A percentile compares a stretch with the other conserved stretches of the same genome.
These are phyloP conservation scores for Rhizopogon sp. DNA, from an alignment of 768 basidiomycete species.

Conservation along the genomic window DNA sequence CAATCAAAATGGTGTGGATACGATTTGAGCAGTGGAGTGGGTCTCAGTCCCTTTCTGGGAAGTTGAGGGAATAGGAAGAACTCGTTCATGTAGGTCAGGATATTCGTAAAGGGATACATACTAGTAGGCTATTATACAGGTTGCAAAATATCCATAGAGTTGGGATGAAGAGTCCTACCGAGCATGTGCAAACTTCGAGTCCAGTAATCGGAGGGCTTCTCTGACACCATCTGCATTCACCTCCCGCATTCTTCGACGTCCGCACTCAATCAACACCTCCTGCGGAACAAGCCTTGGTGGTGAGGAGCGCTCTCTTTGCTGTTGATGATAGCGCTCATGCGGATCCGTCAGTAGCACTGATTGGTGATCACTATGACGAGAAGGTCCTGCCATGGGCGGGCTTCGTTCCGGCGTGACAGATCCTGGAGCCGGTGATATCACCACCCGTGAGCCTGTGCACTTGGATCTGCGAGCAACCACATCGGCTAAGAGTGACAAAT, in stretches of 20 bases:
- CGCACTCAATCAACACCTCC: slow-evolving; percentile 58
- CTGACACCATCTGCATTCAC: slow-evolving; percentile 70
- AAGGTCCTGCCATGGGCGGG: background rate
- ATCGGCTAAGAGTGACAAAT: slow-evolving; percentile 79
- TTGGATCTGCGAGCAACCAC: slow-evolving; percentile 82
- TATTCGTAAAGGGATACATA: slow-evolving; percentile 2
- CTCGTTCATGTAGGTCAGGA: background rate
- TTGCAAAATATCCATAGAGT: slow-evolving; percentile 4
- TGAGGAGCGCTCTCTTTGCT: slow-evolving; percentile 34
- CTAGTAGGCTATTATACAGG: background rate
- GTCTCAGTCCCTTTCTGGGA: background rate
- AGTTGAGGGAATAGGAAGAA: background rate
- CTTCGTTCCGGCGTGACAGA: slow-evolving; percentile 44
- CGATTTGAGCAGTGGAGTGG: slow-evolving; percentile 4
- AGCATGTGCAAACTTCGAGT: slow-evolving; percentile 49
- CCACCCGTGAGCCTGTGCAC: slow-evolving; percentile 67
- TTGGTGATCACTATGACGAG: slow-evolving; percentile 23
- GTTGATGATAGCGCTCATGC: slow-evolving; percentile 46
- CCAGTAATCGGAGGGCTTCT: slow-evolving; percentile 71
- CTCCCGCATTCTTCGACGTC: slow-evolving; percentile 54
- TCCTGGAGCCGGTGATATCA: slow-evolving; percentile 50
- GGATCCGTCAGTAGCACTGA: slow-evolving; percentile 49
- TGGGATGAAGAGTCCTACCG: slow-evolving; percentile 14
- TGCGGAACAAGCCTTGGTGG: slow-evolving; percentile 55
- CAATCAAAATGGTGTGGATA: slow-evolving; percentile 21